phyloP scores from a whole-genome alignment of 2,329 filamentous ascomycete genomes.

The Penicillium sp. region DNA sequence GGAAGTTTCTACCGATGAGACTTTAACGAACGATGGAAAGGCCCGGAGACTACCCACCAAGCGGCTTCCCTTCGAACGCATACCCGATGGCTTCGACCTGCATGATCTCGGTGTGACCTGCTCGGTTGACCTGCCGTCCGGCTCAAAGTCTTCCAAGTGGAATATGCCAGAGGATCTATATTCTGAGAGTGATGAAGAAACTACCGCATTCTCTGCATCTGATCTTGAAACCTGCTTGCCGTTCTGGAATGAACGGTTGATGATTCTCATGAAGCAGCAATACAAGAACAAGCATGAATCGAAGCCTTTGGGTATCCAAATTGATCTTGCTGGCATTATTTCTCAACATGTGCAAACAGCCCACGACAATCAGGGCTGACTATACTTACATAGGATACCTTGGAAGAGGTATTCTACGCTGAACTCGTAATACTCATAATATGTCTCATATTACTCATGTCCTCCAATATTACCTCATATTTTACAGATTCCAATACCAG shows the following conservation, averaged over 20 bases:
- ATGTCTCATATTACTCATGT: background rate
- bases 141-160: background rate
- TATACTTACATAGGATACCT: background rate
- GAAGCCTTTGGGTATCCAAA: background rate
- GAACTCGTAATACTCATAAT: background rate
- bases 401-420: background rate
- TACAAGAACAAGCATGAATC: constrained; percentile 3
- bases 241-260: constrained; percentile 14
- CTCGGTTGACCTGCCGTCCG: background rate
- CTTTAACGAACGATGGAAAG: background rate
- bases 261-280: constrained; percentile 7
- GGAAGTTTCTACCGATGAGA: background rate
- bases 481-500: background rate
- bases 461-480: background rate
- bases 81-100: constrained; percentile 16
- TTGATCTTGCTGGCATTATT: constrained; percentile 10
- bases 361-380: no score
- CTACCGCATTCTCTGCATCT: constrained; percentile 1
- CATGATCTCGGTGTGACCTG: constrained; percentile 6
- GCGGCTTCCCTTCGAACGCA: constrained; percentile 18
- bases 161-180: constrained; percentile 1
- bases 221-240: background rate
- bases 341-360: background rate
- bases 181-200: background rate
- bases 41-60: constrained; percentile 1